Base-by-base conservation (phyloP, 208 protist genomes). In the Trypanosoma boissoni region DNA sequence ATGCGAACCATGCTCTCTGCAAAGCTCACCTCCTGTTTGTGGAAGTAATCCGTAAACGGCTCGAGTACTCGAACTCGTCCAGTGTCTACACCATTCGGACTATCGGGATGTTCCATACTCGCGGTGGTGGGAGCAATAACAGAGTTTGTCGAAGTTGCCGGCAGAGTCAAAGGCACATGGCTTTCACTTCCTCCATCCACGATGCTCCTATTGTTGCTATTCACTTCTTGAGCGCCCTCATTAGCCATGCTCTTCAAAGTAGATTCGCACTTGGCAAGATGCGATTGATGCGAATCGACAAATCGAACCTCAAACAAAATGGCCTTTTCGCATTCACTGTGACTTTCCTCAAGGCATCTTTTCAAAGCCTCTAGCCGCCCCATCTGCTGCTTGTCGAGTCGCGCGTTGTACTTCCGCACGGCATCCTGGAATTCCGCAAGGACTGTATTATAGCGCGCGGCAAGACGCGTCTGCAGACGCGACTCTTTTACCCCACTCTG, bases 301-400 rank as follows among this genome's bases (percentile, higher is more conserved):
- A 61, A 57, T 14, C 41, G 50, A 31, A 59, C 36, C 70, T 87
- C 87, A 39, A 46, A 46, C 3, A 48, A 45, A 2, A 94, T 63
- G 31, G 76, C 20, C 4, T 61, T 52, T 24, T 49, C 58, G 9
- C 57, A 73, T 21, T 65, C 66, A 0, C 32, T 36, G 75, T 94
- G 87, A 54, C 81, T 81, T 7, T 62, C 29, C 14, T 50, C 57
- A 18, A 94, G 55, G 16, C 41, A 37, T 1, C 37, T 21, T 56
- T 94, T 86, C 24, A 94, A 68, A 28, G 26, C 34, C 20, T 42
- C 50, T 1, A 89, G 44, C 23, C 76, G 62, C 37, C 77, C 44
- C 26, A 76, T 63, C 56, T 94, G 87, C 16, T 59, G 54, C 34
- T 34, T 48, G 43, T 95, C 81, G 6, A 85, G 64, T 21, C 69